Evolutionary conservation across 257 asterid species (phyloP), one percentile per base, ranked within the genome.

Genomic region (Ilex aquifolium): DNA sequence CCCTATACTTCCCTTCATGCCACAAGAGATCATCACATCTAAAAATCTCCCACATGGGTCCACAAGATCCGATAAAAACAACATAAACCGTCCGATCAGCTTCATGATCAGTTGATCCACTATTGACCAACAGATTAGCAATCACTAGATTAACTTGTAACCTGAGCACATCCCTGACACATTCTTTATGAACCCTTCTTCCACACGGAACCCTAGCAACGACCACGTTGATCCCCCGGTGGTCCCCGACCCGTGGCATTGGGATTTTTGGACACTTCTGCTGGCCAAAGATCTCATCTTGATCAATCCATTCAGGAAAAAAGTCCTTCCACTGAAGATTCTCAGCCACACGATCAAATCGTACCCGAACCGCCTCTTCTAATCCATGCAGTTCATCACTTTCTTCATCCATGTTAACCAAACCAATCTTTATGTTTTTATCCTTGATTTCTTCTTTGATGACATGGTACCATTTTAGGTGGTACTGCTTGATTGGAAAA

Each of bases 31-130:
- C 95, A 77, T 90, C 91, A 79, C 96, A 90, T 49, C 77, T 71
- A 57, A 90, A 90, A 4, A 88, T 73, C 75, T 88, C 97, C 88
- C 79, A 70, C 96, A 90, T 85, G 0, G 95, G 88, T 3, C 67
- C 79, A 74, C 89, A 77, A 42, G 77, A 49, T 13, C 93, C 95
- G 40, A 84, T n/a, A 68, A 88, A 85, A 74, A 84, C 90, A 13
- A 68, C 89, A 61, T 62, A 81, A 13, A 74, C 64, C 2, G 72
- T 66, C 1, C 69, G 57, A 49, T 52, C 8, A 32, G 21, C 31
- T 52, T 50, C 71, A 31, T 36, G 31, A 15, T 64, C 57, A 62
- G 57, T 53, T 71, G 79, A 63, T 13, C 86, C 69, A 76, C 79
- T 79, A 44, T 73, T 80, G 10, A 82, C 85, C 60, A 84, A 77